These are phyloP conservation scores for Beauveria asiatica DNA, from an alignment of 2,329 filamentous ascomycete genomes.

Conservation along the genomic window DNA sequence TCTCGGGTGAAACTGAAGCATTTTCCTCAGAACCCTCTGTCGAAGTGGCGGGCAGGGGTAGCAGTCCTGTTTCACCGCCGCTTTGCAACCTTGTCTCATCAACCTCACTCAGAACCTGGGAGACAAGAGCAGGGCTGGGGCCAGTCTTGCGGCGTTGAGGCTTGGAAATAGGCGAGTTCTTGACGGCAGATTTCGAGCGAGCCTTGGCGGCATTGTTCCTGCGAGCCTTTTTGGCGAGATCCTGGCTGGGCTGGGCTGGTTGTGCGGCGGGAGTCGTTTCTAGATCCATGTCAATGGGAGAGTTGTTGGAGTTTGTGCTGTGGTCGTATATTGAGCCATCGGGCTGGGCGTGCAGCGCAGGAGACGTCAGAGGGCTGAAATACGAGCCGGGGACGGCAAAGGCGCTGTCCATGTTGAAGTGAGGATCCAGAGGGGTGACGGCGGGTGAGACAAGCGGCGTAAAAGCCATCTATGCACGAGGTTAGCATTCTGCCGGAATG, in stretches of 20 bases:
- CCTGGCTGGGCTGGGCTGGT: constrained; percentile 32
- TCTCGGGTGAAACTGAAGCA: constrained; percentile 56
- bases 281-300: constrained; percentile 49
- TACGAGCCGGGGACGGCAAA: constrained; percentile 63
- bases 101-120: constrained; percentile 47
- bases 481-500: constrained; percentile 8
- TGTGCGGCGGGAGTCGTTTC: constrained; percentile 31
- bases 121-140: constrained; percentile 46
- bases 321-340: constrained; percentile 41
- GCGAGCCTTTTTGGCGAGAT: constrained; percentile 42
- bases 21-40: constrained; percentile 55
- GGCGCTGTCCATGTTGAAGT: constrained; percentile 51
- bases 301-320: constrained; percentile 39
- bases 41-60: constrained; percentile 28
- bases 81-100: constrained; percentile 30
- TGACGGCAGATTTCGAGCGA: constrained; percentile 44
- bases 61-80: constrained; percentile 31
- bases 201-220: constrained; percentile 46
- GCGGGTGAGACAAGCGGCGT: constrained; percentile 79
- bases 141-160: constrained; percentile 47
- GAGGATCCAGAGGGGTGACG: constrained; percentile 67
- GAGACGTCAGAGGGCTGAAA: constrained; percentile 77
- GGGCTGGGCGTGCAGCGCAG: constrained; percentile 66
- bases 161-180: constrained; percentile 67
- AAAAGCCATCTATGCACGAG: constrained; percentile 54